Percentiles rank a stretch among this genome's conserved stretches.
These are phyloP conservation scores for Friedmanniomyces endolithicus DNA, from an alignment of 495 filamentous ascomycete genomes.

Conservation along the genomic window DNA sequence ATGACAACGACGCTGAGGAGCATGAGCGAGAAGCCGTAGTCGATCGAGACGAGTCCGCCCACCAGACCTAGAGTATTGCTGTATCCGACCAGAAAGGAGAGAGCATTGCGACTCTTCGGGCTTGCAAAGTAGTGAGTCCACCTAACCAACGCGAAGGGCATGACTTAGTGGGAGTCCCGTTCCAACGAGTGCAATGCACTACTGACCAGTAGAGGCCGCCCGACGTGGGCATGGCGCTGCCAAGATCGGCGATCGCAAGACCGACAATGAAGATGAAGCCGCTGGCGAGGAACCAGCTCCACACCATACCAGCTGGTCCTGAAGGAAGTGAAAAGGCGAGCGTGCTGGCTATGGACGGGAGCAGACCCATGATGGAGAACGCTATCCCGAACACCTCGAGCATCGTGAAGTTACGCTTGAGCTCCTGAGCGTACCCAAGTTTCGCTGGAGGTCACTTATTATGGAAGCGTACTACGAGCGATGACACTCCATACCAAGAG, in stretches of 20 bases:
- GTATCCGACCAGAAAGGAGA: conserved; percentile 60
- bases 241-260: conserved; percentile 58
- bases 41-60: conserved; percentile 42
- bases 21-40: conserved; percentile 32
- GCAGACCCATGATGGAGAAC: conserved; percentile 60
- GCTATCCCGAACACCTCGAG: conserved; percentile 59
- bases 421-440: conserved; percentile 60
- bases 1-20: conserved; percentile 42
- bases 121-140: conserved; percentile 59
- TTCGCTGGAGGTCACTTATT: conserved; percentile 30
- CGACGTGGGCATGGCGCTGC: conserved; percentile 56
- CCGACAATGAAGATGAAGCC: conserved; percentile 53
- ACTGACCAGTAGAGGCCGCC: conserved; percentile 30
- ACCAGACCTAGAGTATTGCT: conserved; percentile 58
- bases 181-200: background rate
- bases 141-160: conserved; percentile 43
- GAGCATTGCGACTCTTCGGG: conserved; percentile 45
- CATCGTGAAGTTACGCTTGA: conserved; percentile 52
- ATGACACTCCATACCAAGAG: conserved; percentile 14
- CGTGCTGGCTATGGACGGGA: conserved; percentile 58
- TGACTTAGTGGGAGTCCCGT: background rate
- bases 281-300: conserved; percentile 55
- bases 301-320: conserved; percentile 58
- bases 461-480: too few species aligned
- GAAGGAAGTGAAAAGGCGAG: conserved; percentile 54